Percentiles rank a stretch among this genome's conserved stretches.
Conservation (phyloP, 1,284 basidiomycete species). For the Pseudozyma hubeiensis region DNA sequence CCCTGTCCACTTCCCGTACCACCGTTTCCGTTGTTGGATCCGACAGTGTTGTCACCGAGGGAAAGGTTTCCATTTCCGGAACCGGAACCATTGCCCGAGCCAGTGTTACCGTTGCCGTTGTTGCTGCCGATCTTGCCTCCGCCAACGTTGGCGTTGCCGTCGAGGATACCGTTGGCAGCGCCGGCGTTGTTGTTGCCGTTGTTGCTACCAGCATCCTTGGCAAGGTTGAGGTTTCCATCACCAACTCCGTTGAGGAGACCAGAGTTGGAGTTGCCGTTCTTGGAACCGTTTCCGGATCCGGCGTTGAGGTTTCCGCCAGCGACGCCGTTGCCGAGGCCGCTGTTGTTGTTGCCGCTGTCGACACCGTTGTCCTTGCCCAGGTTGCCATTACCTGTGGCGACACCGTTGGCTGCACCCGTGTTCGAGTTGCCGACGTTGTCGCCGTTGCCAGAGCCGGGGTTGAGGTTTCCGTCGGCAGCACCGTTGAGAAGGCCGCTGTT, state of each 20-base stretch:
- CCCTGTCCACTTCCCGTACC: slow-evolving; percentile 1
- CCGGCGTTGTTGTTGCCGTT: slow-evolving; percentile 25
- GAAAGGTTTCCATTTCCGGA: slow-evolving; percentile 14
- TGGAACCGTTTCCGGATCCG: slow-evolving; percentile 22
- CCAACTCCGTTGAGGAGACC: slow-evolving; percentile 12
- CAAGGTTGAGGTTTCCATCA: slow-evolving; percentile 27
- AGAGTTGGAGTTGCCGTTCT: slow-evolving; percentile 11
- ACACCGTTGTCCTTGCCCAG: slow-evolving; percentile 19
- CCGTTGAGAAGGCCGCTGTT: slow-evolving; percentile 21
- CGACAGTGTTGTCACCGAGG: slow-evolving; percentile 14
- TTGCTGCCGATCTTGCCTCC: slow-evolving; percentile 12
- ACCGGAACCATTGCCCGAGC: slow-evolving; percentile 2
- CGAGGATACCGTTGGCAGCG: slow-evolving; percentile 6
- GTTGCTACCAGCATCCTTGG: slow-evolving; percentile 6
- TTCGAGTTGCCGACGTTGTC: slow-evolving; percentile 25
- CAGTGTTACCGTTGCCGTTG: slow-evolving; percentile 20
- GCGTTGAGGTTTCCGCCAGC: slow-evolving; percentile 28
- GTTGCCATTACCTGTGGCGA: slow-evolving; percentile 22
- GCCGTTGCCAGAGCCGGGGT: slow-evolving; percentile 19
- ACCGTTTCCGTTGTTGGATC: slow-evolving; percentile 18
- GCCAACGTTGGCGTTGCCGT: slow-evolving; percentile 19
- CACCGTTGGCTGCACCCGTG: slow-evolving; percentile 21
- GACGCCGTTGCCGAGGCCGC: slow-evolving; percentile 23
- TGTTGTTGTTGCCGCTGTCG: slow-evolving; percentile 28
- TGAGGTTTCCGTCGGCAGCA: slow-evolving; percentile 14